phyloP scores from a whole-genome alignment of 1,284 basidiomycete species.

The Pascua sp. region DNA sequence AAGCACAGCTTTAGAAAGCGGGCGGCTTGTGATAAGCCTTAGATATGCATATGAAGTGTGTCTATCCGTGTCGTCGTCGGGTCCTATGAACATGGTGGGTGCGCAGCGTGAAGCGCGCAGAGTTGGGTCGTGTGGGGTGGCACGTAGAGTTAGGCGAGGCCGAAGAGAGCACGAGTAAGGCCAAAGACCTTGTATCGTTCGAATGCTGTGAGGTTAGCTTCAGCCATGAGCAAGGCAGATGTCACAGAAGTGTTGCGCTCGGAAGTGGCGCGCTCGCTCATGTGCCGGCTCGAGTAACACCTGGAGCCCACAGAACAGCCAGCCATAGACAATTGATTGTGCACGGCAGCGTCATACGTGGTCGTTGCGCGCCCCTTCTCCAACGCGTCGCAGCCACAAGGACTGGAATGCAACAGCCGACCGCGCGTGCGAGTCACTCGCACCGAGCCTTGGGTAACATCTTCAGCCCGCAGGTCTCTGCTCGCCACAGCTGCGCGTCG shows the following conservation, averaged over 20 bases:
- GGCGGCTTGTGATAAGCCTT: background rate
- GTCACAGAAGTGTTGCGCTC: background rate
- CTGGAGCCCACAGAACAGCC: no score
- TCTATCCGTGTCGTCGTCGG: background rate
- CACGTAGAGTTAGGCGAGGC: slow-evolving; percentile 5
- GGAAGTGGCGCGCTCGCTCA: background rate
- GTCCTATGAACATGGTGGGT: slow-evolving; percentile 2
- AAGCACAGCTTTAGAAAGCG: no score
- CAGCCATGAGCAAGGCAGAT: slow-evolving; percentile 9
- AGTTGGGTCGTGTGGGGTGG: no score
- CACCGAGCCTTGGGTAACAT: no score
- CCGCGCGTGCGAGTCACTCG: no score
- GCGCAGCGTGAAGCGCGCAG: no score
- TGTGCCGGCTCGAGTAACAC: no score
- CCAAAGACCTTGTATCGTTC: slow-evolving; percentile 67
- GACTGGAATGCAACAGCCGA: no score
- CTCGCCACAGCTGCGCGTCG: background rate
- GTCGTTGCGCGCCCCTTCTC: no score
- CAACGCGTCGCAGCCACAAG: no score
- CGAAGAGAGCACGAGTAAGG: slow-evolving; percentile 64
- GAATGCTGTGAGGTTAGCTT: slow-evolving; percentile 55
- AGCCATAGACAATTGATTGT: no score
- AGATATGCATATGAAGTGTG: background rate
- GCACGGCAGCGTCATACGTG: no score
- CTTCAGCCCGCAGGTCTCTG: background rate